Evolutionary conservation across 805 yeast species (phyloP).

Genomic region (Wickerhamomyces alni): DNA sequence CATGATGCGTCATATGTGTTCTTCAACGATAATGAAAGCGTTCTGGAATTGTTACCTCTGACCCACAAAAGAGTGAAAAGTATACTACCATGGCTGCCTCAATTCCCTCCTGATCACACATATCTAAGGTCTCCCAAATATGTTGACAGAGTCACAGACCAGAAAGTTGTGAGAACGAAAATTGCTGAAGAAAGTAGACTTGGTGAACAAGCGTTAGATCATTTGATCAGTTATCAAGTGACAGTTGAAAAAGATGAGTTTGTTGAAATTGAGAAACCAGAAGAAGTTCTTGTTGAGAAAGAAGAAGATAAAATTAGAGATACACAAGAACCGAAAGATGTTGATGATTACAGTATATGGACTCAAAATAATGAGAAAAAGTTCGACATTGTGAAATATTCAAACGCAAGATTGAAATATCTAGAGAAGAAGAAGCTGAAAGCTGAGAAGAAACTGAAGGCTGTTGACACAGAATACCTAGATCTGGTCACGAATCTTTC

Average conservation of each 20-base stretch:
- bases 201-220: slow-evolving; percentile 73
- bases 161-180: slow-evolving; percentile 61
- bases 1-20: slow-evolving; percentile 48
- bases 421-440: slow-evolving; percentile 27
- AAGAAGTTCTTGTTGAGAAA: not conserved
- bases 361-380: slow-evolving; percentile 16
- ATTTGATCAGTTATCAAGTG: slow-evolving; percentile 37
- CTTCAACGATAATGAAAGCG: slow-evolving; percentile 42
- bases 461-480: slow-evolving; percentile 8
- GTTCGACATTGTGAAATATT: slow-evolving; percentile 55
- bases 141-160: slow-evolving; percentile 57
- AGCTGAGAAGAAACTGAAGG: slow-evolving; percentile 5
- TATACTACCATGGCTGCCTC: slow-evolving; percentile 77
- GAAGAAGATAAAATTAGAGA: slow-evolving; percentile 6
- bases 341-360: slow-evolving; percentile 4
- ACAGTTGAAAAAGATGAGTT: slow-evolving; percentile 4
- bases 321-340: slow-evolving; percentile 3
- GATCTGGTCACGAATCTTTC: slow-evolving; percentile 9
- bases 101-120: slow-evolving; percentile 91
- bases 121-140: slow-evolving; percentile 72
- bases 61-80: slow-evolving; percentile 33
- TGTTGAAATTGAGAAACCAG: slow-evolving; percentile 3
- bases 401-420: slow-evolving; percentile 37
- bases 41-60: slow-evolving; percentile 52
- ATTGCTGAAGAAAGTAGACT: slow-evolving; percentile 75